These are phyloP conservation scores for Ophiostoma tasmaniense DNA, from an alignment of 2,329 filamentous ascomycete species.

Conservation along the genomic window DNA sequence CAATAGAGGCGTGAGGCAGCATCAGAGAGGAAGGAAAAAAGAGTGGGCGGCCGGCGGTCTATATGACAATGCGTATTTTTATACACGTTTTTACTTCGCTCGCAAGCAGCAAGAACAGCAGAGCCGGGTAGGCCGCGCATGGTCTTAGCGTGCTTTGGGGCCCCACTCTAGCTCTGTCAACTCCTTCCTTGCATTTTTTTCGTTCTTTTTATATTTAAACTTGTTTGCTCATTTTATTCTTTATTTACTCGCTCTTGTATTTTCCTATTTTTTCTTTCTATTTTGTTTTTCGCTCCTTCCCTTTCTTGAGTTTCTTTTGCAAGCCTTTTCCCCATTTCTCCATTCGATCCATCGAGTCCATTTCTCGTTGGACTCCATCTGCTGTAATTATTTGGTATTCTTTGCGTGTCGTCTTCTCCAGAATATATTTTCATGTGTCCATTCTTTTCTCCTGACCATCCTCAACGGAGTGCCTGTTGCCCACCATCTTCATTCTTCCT, in stretches of 20 bases:
- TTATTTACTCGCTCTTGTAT: not conserved
- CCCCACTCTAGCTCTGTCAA: slow-evolving; percentile 13
- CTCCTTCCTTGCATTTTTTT: slow-evolving; percentile 7
- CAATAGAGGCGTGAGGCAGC: slow-evolving; percentile 6
- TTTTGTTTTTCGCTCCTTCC: not conserved
- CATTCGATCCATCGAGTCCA: not conserved
- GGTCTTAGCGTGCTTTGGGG: slow-evolving; percentile 16
- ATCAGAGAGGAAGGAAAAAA: slow-evolving; percentile 18
- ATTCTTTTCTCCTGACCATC: not conserved
- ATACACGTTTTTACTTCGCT: slow-evolving; percentile 24
- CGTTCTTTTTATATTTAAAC: slow-evolving; percentile 3
- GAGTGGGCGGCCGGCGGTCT: slow-evolving; percentile 24
- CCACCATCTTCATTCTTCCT: not conserved
- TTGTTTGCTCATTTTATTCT: not conserved
- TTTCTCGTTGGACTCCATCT: not conserved
- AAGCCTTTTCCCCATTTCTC: not conserved
- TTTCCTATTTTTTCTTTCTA: not conserved
- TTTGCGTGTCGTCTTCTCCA: not conserved
- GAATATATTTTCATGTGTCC: not conserved
- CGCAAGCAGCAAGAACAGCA: slow-evolving; percentile 2
- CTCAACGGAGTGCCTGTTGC: not conserved
- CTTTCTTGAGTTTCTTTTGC: not conserved
- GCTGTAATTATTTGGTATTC: not conserved
- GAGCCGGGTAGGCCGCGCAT: slow-evolving; percentile 19
- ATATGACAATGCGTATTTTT: slow-evolving; percentile 28